Percentiles rank a stretch among this genome's conserved stretches.
Conservation (phyloP, 768 basidiomycete species). For the Calocera viscosa region DNA sequence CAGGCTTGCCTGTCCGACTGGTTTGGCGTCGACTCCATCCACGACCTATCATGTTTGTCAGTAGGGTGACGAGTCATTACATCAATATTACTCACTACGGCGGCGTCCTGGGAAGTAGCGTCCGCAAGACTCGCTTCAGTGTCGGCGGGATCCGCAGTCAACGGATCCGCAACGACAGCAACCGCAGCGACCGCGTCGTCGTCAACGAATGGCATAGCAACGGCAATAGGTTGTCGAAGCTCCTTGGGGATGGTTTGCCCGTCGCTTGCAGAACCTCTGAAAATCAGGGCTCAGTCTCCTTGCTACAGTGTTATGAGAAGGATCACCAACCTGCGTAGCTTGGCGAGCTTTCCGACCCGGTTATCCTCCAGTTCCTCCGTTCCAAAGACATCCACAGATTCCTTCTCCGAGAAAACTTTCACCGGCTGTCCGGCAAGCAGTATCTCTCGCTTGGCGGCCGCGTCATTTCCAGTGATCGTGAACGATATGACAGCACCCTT, state of each 20-base stretch:
- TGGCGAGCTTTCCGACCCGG: slow-evolving; percentile 48
- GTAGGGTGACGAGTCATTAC: background rate
- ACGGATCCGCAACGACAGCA: background rate
- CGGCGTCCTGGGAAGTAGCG: background rate
- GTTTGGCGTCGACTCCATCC: background rate
- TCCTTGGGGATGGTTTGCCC: slow-evolving; percentile 14
- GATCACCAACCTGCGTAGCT: slow-evolving; percentile 47
- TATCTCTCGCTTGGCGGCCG: slow-evolving; percentile 19
- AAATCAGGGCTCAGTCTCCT: background rate
- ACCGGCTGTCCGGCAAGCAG: slow-evolving; percentile 32
- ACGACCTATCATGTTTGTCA: background rate
- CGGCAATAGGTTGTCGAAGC: slow-evolving; percentile 19
- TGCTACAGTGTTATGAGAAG: no score
- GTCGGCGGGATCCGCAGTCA: background rate
- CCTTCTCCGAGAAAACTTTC: slow-evolving; percentile 57
- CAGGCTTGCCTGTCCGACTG: slow-evolving; percentile 1
- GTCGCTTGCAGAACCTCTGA: slow-evolving; percentile 4
- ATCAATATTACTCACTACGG: background rate
- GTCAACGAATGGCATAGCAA: slow-evolving; percentile 17
- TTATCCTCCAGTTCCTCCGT: slow-evolving; percentile 68
- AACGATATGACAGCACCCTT: slow-evolving; percentile 45
- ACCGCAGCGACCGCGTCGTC: background rate
- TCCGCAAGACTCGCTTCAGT: background rate
- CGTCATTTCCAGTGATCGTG: slow-evolving; percentile 30
- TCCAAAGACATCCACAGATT: slow-evolving; percentile 29